Conservation (phyloP, 768 basidiomycete species). For the Pleurotus djamor region DNA sequence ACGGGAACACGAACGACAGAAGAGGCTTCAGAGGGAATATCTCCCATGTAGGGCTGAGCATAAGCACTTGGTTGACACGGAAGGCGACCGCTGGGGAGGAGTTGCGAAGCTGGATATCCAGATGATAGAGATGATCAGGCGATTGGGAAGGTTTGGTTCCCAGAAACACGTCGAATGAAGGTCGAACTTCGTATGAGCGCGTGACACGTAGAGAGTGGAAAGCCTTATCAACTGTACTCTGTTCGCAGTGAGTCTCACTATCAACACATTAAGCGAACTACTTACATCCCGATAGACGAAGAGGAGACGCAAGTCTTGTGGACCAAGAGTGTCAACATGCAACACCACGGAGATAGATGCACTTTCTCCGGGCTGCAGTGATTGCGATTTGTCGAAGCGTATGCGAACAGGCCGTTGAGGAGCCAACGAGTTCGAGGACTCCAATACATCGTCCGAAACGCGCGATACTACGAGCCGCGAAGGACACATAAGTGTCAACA, state of each 20-base stretch:
- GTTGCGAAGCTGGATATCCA: slow-evolving; percentile 61
- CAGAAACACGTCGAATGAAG: slow-evolving; percentile 53
- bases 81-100: slow-evolving; percentile 36
- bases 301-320: slow-evolving; percentile 54
- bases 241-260: slow-evolving; percentile 3
- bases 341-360: slow-evolving; percentile 50
- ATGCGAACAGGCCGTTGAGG: slow-evolving; percentile 45
- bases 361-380: slow-evolving; percentile 46
- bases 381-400: slow-evolving; percentile 25
- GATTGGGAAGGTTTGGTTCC: slow-evolving; percentile 50
- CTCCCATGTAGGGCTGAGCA: slow-evolving; percentile 71
- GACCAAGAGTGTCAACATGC: slow-evolving; percentile 47
- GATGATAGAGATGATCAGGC: slow-evolving; percentile 43
- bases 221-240: slow-evolving; percentile 41
- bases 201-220: slow-evolving; percentile 59
- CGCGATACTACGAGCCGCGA: neutral
- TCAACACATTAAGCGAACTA: slow-evolving; percentile 7
- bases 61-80: slow-evolving; percentile 53
- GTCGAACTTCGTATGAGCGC: slow-evolving; percentile 56
- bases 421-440: slow-evolving; percentile 51
- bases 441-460: slow-evolving; percentile 32
- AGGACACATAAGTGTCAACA: neutral
- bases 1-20: slow-evolving; percentile 37
- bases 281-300: slow-evolving; percentile 67
- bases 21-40: slow-evolving; percentile 37